Evolutionary conservation across 2,329 filamentous ascomycete species (phyloP).

Genomic region (Colletotrichum kahawae): DNA sequence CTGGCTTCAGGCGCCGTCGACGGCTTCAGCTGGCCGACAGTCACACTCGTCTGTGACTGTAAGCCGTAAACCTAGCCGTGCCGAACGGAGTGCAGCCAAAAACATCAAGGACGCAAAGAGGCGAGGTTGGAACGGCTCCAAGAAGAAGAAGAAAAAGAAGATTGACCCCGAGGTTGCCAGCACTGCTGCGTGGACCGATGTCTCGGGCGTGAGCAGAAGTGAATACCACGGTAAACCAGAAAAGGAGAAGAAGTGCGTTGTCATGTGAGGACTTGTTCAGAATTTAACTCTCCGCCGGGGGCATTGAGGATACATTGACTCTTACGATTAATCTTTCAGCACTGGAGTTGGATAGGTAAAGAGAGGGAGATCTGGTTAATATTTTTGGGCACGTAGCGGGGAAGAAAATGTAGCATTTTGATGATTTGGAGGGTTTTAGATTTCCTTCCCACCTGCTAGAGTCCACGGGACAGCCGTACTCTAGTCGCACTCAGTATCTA

Average conservation of each 20-base stretch:
- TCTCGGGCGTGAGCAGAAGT: slow-evolving; percentile 35
- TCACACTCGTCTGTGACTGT: slow-evolving; percentile 50
- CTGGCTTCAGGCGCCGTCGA: slow-evolving; percentile 39
- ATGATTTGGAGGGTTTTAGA: neutral
- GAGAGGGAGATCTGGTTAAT: neutral
- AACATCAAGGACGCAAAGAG: slow-evolving; percentile 67
- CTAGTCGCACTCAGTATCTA: neutral
- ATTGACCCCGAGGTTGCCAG: slow-evolving; percentile 45
- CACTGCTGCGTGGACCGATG: slow-evolving; percentile 59
- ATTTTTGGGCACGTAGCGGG: neutral
- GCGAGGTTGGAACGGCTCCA: slow-evolving; percentile 57
- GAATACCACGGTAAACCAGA: slow-evolving; percentile 35
- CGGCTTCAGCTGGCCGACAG: slow-evolving; percentile 37
- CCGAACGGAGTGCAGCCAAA: slow-evolving; percentile 64
- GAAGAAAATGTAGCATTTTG: neutral
- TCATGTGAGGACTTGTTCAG: slow-evolving; percentile 49
- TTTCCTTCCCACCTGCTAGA: neutral
- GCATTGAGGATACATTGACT: neutral
- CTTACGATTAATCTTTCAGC: neutral
- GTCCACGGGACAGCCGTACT: neutral
- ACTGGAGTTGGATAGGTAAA: slow-evolving; percentile 1
- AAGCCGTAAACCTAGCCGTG: slow-evolving; percentile 56
- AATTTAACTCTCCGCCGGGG: neutral
- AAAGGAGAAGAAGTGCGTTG: slow-evolving; percentile 53
- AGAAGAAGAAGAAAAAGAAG: slow-evolving; percentile 40